Percentiles rank a stretch among this genome's conserved stretches.
Evolutionary conservation across 345 rosid species (phyloP).

Genomic region (Sapria himalayana): DNA sequence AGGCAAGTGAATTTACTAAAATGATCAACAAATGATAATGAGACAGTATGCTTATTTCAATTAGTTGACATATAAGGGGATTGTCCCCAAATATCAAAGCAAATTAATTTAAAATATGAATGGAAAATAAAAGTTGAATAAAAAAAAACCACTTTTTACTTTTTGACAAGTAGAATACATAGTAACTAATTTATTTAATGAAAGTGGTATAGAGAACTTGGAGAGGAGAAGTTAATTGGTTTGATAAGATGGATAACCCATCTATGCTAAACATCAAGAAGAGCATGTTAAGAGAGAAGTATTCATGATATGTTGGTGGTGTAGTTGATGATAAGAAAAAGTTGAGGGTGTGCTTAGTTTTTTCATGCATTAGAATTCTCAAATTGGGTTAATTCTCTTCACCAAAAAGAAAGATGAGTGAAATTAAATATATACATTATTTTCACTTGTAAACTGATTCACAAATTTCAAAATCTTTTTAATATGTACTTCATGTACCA

Average conservation of each 20-base stretch:
- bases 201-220: neutral
- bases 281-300: neutral
- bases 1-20: neutral
- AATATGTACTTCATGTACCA: neutral
- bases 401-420: neutral
- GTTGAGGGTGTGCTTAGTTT: neutral
- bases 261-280: neutral
- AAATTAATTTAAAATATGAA: neutral
- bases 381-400: neutral
- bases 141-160: neutral
- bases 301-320: neutral
- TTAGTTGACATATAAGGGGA: neutral
- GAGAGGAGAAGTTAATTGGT: neutral
- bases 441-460: neutral
- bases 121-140: neutral
- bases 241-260: neutral
- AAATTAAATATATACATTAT: neutral
- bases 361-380: neutral
- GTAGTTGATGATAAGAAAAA: neutral
- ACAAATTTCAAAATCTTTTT: neutral
- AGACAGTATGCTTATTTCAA: neutral
- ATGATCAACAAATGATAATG: too few relatives aligned
- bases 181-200: neutral
- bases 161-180: neutral
- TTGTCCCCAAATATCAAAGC: neutral